Evolutionary conservation across 129 eudicot species (phyloP).

Genomic region (Kitagawia praeruptora): DNA sequence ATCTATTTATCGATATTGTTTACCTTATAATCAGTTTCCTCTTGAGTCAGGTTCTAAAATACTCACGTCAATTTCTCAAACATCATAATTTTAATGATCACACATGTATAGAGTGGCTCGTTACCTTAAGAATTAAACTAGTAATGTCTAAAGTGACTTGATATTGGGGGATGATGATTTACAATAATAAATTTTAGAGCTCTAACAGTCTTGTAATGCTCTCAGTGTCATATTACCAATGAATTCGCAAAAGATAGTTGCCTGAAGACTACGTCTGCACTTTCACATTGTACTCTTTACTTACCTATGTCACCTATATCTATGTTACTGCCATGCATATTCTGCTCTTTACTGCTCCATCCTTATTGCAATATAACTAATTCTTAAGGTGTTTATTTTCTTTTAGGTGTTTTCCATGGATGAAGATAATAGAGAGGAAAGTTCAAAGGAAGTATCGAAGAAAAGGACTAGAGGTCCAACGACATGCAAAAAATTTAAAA

Average conservation of each 20-base stretch:
- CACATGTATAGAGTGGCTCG: not conserved
- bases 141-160: not conserved
- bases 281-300: not conserved
- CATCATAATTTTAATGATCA: not conserved
- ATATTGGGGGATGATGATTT: not conserved
- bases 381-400: no score
- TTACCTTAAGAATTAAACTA: not conserved
- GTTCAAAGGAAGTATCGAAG: no score
- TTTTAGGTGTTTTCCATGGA: no score
- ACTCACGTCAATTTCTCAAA: not conserved
- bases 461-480: no score
- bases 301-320: not conserved
- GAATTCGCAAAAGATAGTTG: no score
- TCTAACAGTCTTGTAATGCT: not conserved
- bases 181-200: not conserved
- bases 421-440: no score
- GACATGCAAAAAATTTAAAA: no score
- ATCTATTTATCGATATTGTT: no score
- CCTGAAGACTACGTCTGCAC: no score
- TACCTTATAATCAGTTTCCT: not conserved
- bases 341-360: no score
- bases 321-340: no score
- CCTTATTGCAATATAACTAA: no score
- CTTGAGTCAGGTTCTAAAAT: not conserved
- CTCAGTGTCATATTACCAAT: not conserved